Base-by-base conservation (phyloP, 768 basidiomycete genomes). In the Auricularia cornea region DNA sequence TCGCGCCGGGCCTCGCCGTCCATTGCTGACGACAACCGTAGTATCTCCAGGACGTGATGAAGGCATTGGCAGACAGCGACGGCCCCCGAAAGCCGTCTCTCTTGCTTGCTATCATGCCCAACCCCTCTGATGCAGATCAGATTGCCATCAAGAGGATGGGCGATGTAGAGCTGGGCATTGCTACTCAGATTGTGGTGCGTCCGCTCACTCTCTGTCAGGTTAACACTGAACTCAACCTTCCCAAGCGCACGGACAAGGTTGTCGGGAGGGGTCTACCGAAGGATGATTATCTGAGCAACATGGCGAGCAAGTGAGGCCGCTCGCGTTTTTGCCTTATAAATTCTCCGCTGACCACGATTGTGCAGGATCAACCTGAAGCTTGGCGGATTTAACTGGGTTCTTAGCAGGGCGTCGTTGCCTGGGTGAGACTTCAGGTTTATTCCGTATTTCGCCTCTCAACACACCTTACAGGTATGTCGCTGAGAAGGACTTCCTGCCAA, bases 241-340 rank as follows among this genome's bases (percentile, higher is more conserved):
- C 12, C 16, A 6, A 48, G 44, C 44, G 44, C 20, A 48, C 16
- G 6, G 44, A 48, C 23, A 48, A 48, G 44, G 20, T 48, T 18
- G 44, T 48, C 1, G 44, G 44, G 6, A 5, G 44, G 6, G 44
- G 35, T 14, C 35, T 38, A 14, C 35, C 44, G 2, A 77, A 78
- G n/a, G 76, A 80, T 35, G 83, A 84, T 54, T 86, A 87, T 62
- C 79, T 73, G 67, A 84, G 82, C 60, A 88, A 85, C 60, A 74
- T 84, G 3, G 79, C 80, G 0, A 69, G 86, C 6, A 86, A 85
- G 82, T 81, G 57, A 56, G 44, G 5, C n/a, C n/a, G n/a, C n/a
- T n/a, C n/a, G n/a, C n/a, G n/a, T n/a, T n/a, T n/a, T n/a, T n/a
- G n/a, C n/a, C n/a, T n/a, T n/a, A n/a, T n/a, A n/a, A n/a, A n/a